Percentiles rank a stretch among this genome's conserved stretches.
phyloP scores from a whole-genome alignment of 73 alveolate genomes.

The Symbiodinium natans region DNA sequence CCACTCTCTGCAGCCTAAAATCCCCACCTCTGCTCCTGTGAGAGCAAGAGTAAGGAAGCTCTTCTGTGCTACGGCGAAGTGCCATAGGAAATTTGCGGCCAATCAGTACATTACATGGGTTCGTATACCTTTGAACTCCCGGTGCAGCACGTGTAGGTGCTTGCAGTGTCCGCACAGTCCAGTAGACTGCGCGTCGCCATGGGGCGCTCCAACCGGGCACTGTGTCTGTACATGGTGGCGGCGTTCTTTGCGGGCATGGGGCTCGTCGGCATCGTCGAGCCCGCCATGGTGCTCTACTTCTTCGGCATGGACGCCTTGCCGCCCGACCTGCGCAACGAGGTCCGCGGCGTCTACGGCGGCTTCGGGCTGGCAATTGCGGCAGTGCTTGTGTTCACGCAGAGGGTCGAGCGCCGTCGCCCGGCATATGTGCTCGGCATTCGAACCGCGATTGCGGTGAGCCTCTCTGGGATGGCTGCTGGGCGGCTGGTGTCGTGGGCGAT shows the following conservation, averaged over 20 bases:
- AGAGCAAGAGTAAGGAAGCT: too few species aligned
- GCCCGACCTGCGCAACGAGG: slow-evolving; percentile 5
- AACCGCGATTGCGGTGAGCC: not conserved
- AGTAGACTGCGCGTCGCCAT: not conserved
- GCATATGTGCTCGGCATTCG: not conserved
- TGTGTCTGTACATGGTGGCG: not conserved
- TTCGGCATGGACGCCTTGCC: not conserved
- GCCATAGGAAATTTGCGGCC: not conserved
- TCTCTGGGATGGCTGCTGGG: not conserved
- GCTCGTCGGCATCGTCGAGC: not conserved
- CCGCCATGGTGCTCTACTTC: not conserved
- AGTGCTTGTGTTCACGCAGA: not conserved
- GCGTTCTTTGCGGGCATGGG: not conserved
- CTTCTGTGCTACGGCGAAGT: not conserved
- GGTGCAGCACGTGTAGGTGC: not conserved
- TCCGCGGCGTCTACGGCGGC: slow-evolving; percentile 12
- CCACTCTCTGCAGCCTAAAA: too few species aligned
- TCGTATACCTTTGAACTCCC: not conserved
- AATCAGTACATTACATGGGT: not conserved
- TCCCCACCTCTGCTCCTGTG: too few species aligned
- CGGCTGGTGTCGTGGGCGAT: not conserved
- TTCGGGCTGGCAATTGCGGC: slow-evolving; percentile 9
- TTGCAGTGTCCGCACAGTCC: not conserved
- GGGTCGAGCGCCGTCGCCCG: not conserved
- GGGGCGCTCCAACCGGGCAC: not conserved